Conservation (phyloP, 2,329 filamentous ascomycete genomes). For the Colletotrichum agaves region DNA sequence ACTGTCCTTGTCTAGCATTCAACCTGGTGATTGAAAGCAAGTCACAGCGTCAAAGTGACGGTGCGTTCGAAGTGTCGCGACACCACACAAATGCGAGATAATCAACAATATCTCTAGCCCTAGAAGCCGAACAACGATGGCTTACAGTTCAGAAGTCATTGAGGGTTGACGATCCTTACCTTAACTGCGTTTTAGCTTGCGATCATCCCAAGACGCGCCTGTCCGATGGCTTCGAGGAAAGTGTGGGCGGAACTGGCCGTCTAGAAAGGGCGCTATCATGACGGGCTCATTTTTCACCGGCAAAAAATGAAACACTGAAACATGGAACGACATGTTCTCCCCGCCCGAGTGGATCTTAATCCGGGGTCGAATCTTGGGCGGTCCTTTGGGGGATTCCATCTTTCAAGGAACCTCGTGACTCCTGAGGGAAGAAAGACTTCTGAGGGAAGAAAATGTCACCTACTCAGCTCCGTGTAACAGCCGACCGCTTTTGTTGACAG, state of each 20-base stretch:
- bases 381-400: slow-evolving; percentile 12
- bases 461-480: background rate
- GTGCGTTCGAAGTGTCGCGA: slow-evolving; percentile 10
- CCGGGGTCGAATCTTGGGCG: slow-evolving; percentile 33
- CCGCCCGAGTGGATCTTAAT: slow-evolving; percentile 28
- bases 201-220: slow-evolving; percentile 10
- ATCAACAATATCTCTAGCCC: background rate
- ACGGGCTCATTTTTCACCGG: slow-evolving; percentile 24
- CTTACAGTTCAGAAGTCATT: background rate
- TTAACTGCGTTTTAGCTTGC: background rate
- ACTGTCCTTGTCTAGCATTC: background rate
- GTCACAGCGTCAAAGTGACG: background rate
- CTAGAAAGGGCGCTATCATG: slow-evolving; percentile 18
- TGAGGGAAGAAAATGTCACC: background rate
- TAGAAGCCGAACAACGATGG: background rate
- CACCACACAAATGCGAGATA: background rate
- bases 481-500: background rate
- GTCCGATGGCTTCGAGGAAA: background rate
- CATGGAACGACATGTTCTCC: slow-evolving; percentile 28
- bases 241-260: slow-evolving; percentile 4
- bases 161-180: background rate
- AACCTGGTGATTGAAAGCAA: background rate
- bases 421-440: slow-evolving; percentile 5
- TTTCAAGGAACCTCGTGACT: slow-evolving; percentile 9
- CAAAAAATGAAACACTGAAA: slow-evolving; percentile 38